Evolutionary conservation across 768 basidiomycete genomes (phyloP).

Genomic region (Mycena sanguinolenta): DNA sequence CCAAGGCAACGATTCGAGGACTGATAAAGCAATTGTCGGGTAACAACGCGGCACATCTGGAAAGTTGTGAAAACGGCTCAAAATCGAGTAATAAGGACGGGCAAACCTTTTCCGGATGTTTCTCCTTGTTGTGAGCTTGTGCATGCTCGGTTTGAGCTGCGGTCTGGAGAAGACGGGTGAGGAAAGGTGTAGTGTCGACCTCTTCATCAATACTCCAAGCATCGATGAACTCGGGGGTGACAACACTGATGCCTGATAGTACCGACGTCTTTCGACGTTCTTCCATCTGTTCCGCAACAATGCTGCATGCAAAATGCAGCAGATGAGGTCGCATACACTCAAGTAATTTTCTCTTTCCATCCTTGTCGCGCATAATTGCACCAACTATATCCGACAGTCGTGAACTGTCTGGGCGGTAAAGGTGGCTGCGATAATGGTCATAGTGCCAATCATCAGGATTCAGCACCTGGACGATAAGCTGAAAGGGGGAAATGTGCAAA

Average conservation of each 20-base stretch:
- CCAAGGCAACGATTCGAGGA: constrained; percentile 29
- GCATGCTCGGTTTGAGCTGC: constrained; percentile 13
- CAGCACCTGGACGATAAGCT: background rate
- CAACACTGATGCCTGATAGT: background rate
- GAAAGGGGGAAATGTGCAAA: background rate
- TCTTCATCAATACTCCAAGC: constrained; percentile 6
- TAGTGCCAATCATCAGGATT: constrained; percentile 1
- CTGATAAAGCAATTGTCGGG: constrained; percentile 21
- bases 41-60: constrained; percentile 31
- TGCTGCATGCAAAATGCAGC: background rate
- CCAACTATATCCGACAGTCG: background rate
- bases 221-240: constrained; percentile 10
- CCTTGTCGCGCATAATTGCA: background rate
- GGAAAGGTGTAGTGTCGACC: background rate
- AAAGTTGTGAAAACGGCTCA: background rate
- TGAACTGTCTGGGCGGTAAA: background rate
- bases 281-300: background rate
- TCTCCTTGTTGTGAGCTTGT: background rate
- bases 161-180: background rate
- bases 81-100: too few relatives aligned
- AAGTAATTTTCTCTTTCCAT: background rate
- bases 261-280: background rate
- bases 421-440: background rate
- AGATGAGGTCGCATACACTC: constrained; percentile 10
- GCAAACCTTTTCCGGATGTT: constrained; percentile 2